Percentiles rank a stretch among this genome's conserved stretches.
These are phyloP conservation scores for Tagetes patula DNA, from an alignment of 129 eudicot genomes.

Conservation along the genomic window DNA sequence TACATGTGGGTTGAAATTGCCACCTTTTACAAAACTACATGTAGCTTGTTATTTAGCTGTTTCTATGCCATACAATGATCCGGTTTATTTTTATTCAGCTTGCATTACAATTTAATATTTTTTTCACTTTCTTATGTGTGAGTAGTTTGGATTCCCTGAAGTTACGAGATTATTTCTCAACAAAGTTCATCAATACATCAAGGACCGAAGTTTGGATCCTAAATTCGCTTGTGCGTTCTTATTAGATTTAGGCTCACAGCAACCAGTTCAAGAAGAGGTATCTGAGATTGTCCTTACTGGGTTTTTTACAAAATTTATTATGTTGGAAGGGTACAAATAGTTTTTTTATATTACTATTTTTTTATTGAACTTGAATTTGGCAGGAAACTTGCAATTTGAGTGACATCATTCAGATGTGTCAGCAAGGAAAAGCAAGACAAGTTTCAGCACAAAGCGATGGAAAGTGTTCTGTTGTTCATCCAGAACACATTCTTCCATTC, in stretches of 20 bases:
- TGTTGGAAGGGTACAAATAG: constrained; percentile 9
- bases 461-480: constrained; percentile 46
- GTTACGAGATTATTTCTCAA: constrained; percentile 61
- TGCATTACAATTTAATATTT: constrained; percentile 7
- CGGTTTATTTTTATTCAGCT: background rate
- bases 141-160: constrained; percentile 66
- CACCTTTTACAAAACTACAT: background rate
- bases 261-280: constrained; percentile 59
- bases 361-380: constrained; percentile 26
- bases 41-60: constrained; percentile 16
- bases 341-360: background rate
- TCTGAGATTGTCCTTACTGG: constrained; percentile 23
- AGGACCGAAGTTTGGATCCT: constrained; percentile 86
- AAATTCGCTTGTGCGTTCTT: constrained; percentile 91
- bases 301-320: constrained; percentile 14
- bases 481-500: constrained; percentile 65
- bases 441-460: constrained; percentile 55
- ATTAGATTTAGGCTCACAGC: constrained; percentile 51
- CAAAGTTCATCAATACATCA: constrained; percentile 91
- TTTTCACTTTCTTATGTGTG: constrained; percentile 3
- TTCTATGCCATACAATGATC: background rate
- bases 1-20: background rate
- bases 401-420: constrained; percentile 84
- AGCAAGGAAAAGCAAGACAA: constrained; percentile 70
- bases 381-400: constrained; percentile 62